These are phyloP conservation scores for Cryptosporidium andersoni DNA, from an alignment of 169 alveolate species.

Conservation along the genomic window DNA sequence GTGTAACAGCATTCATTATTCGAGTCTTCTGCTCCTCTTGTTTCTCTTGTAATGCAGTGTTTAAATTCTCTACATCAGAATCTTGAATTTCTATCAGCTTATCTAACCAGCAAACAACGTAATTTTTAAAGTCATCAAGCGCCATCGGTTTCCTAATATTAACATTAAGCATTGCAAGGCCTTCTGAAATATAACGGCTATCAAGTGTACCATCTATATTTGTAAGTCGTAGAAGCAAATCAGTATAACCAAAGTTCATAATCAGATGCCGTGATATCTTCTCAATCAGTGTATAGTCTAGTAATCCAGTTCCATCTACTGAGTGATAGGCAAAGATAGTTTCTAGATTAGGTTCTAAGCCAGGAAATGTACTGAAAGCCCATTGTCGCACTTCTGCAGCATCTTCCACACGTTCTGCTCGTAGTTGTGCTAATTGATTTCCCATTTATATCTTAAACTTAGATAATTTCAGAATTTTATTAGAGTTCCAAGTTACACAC, in stretches of 20 bases:
- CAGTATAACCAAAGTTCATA: constrained; percentile 67
- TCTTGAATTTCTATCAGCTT: constrained; percentile 54
- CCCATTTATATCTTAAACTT: constrained; percentile 25
- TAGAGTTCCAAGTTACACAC: not conserved
- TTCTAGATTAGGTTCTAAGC: constrained; percentile 54
- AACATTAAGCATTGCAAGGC: constrained; percentile 32
- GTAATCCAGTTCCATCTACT: constrained; percentile 45
- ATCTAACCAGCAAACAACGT: constrained; percentile 66
- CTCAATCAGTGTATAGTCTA: constrained; percentile 45
- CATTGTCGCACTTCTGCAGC: constrained; percentile 66
- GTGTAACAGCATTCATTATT: constrained; percentile 58
- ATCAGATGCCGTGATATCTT: constrained; percentile 53
- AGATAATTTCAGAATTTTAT: too few species aligned
- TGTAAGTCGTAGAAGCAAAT: constrained; percentile 40
- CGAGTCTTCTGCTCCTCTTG: constrained; percentile 67
- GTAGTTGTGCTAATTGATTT: constrained; percentile 56
- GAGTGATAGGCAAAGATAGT: constrained; percentile 67
- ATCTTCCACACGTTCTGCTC: constrained; percentile 65
- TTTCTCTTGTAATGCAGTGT: constrained; percentile 40
- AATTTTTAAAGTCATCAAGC: constrained; percentile 47
- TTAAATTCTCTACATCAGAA: constrained; percentile 51
- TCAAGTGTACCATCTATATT: constrained; percentile 39
- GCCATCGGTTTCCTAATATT: constrained; percentile 54
- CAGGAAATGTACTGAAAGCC: constrained; percentile 70
- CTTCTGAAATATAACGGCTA: constrained; percentile 33